Evolutionary conservation across 768 basidiomycete species (phyloP).

Genomic region (Suillus placidus): DNA sequence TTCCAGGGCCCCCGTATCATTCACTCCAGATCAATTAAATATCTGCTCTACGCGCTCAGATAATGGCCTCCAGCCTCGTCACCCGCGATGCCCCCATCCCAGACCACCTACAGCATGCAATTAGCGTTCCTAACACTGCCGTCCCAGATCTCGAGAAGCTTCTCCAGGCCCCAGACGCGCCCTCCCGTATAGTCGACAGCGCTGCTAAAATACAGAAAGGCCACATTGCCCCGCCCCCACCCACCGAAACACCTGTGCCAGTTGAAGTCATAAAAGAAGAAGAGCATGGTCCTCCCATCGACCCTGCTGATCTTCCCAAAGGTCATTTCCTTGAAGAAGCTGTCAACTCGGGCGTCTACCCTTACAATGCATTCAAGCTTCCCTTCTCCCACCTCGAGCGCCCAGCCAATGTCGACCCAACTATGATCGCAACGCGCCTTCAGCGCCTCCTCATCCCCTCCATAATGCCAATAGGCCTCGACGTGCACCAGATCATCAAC

Average conservation of each 20-base stretch:
- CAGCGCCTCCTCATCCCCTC: slow-evolving; percentile 86
- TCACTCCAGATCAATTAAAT: no score
- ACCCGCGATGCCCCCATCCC: no score
- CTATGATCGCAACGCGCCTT: slow-evolving; percentile 68
- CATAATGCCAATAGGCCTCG: slow-evolving; percentile 88
- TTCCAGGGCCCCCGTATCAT: no score
- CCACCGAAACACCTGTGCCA: slow-evolving; percentile 32
- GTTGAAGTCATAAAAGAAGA: slow-evolving; percentile 51
- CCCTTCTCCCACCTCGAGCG: slow-evolving; percentile 83
- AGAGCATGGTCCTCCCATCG: slow-evolving; percentile 49
- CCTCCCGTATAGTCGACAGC: no score
- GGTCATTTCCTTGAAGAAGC: slow-evolving; percentile 81
- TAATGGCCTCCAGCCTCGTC: no score
- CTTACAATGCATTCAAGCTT: slow-evolving; percentile 87
- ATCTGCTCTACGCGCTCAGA: no score
- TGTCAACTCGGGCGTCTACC: slow-evolving; percentile 79
- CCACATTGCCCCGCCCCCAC: no score
- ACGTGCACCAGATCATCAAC: slow-evolving; percentile 87
- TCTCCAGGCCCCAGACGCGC: no score
- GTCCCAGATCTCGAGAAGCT: no score
- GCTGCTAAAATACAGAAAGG: no score
- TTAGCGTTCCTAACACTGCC: no score
- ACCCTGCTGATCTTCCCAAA: slow-evolving; percentile 66
- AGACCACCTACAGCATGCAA: no score
- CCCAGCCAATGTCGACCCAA: slow-evolving; percentile 57